Evolutionary conservation across 371 early-diverging fungal genomes (phyloP).

Genomic region (Apophysomyces trapeziformis): DNA sequence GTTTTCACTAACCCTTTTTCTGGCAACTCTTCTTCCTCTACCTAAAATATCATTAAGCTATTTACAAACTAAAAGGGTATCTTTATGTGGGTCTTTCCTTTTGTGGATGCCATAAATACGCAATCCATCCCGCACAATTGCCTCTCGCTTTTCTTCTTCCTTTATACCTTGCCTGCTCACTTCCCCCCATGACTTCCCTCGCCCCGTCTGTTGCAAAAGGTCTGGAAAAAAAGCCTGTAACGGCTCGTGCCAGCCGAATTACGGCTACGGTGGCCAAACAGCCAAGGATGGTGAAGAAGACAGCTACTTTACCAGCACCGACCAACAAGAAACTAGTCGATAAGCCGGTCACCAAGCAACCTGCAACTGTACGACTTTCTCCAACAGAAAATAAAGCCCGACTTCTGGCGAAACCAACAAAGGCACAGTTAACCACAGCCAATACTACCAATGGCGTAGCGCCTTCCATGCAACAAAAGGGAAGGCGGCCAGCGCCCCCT

Average conservation of each 20-base stretch:
- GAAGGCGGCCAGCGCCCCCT: not conserved
- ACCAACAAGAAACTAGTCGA: not conserved
- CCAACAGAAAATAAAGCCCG: not conserved
- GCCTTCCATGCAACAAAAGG: not conserved
- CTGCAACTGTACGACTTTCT: not conserved
- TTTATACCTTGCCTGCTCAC: not conserved
- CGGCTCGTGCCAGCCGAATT: not conserved
- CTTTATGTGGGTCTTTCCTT: slow-evolving; percentile 7
- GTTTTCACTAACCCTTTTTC: slow-evolving; percentile 8
- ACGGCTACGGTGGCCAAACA: not conserved
- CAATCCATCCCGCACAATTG: not conserved
- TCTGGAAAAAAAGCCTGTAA: not conserved
- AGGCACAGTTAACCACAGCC: not conserved
- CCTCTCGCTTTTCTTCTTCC: not conserved
- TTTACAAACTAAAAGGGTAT: slow-evolving; percentile 7
- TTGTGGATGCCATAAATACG: slow-evolving; percentile 10
- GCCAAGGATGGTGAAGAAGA: not conserved
- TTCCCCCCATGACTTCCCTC: not conserved
- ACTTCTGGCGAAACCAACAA: not conserved
- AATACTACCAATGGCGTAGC: slow-evolving; percentile 5
- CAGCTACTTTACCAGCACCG: not conserved
- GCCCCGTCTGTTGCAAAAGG: not conserved
- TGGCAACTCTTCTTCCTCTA: slow-evolving; percentile 3
- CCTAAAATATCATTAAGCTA: not conserved
- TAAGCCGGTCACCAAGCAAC: not conserved